A percentile compares a stretch with the other conserved stretches of the same genome.
Evolutionary conservation across 345 rosid genomes (phyloP).

Genomic region (Moricandia arvensis): DNA sequence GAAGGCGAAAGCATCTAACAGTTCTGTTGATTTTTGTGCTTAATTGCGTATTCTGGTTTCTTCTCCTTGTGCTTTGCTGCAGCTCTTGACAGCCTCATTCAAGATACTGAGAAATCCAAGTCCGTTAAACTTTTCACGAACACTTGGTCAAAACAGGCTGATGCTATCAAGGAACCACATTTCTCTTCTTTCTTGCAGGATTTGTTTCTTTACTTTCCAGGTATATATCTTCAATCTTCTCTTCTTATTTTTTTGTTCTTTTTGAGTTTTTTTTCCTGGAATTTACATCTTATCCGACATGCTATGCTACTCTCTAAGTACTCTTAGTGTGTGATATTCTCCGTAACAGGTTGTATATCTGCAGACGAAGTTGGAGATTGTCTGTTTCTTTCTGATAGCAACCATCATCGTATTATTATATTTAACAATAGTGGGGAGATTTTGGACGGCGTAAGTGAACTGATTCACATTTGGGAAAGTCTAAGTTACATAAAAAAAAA

Average conservation of each 20-base stretch:
- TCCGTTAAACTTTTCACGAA: constrained; percentile 36
- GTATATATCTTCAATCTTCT: constrained; percentile 38
- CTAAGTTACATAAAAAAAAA: too few species aligned
- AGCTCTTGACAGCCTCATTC: constrained; percentile 50
- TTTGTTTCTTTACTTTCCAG: constrained; percentile 69
- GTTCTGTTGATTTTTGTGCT: not conserved
- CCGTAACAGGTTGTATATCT: constrained; percentile 64
- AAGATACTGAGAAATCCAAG: constrained; percentile 39
- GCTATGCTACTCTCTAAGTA: not conserved
- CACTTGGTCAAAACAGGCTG: constrained; percentile 61
- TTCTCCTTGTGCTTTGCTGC: constrained; percentile 34
- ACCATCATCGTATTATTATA: constrained; percentile 86
- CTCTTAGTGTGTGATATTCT: constrained; percentile 3
- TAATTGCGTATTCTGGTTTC: constrained; percentile 19
- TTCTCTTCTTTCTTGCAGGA: constrained; percentile 49
- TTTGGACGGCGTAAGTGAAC: constrained; percentile 71
- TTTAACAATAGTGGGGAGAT: constrained; percentile 59
- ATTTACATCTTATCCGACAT: not conserved
- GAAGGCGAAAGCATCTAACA: not conserved
- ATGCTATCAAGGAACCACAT: constrained; percentile 50
- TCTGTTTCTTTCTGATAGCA: constrained; percentile 85
- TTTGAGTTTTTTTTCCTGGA: not conserved
- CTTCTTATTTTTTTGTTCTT: not conserved
- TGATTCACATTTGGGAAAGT: not conserved
- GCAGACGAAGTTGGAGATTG: constrained; percentile 65